A percentile compares a stretch with the other conserved stretches of the same genome.
Evolutionary conservation across 2,329 filamentous ascomycete genomes (phyloP).

Genomic region (Coccinonectria pachysandricola): DNA sequence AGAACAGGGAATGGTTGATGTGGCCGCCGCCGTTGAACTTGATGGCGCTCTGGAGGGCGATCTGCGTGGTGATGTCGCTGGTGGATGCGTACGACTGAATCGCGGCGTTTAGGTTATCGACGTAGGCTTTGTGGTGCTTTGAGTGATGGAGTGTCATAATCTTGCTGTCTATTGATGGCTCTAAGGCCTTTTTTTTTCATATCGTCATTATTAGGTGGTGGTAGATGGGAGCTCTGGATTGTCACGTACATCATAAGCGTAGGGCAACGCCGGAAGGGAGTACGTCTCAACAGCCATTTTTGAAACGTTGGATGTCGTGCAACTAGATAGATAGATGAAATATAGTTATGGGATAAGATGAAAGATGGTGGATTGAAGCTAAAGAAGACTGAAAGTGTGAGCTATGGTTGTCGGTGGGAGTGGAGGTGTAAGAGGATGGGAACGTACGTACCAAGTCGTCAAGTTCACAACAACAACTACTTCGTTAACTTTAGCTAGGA

Average conservation of each 20-base stretch:
- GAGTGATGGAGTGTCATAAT: conserved; percentile 76
- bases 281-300: conserved; percentile 36
- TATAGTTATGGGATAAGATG: conserved; percentile 1
- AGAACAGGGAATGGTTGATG: conserved; percentile 89
- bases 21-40: conserved; percentile 88
- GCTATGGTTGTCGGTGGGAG: too few species aligned
- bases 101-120: conserved; percentile 63
- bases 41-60: conserved; percentile 59
- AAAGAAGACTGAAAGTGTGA: too few species aligned
- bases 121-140: conserved; percentile 72
- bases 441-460: too few species aligned
- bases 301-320: too few species aligned
- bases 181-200: too few species aligned
- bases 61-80: conserved; percentile 52
- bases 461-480: too few species aligned
- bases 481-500: too few species aligned
- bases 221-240: too few species aligned
- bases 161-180: conserved; percentile 63
- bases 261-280: conserved; percentile 55
- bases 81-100: conserved; percentile 47
- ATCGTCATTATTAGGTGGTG: too few species aligned
- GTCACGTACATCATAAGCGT: conserved; percentile 60
- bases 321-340: too few species aligned
- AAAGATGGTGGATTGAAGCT: conserved; percentile 1
- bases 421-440: too few species aligned